Evolutionary conservation across 169 alveolate genomes (phyloP).

Genomic region (Babesia gibsoni): DNA sequence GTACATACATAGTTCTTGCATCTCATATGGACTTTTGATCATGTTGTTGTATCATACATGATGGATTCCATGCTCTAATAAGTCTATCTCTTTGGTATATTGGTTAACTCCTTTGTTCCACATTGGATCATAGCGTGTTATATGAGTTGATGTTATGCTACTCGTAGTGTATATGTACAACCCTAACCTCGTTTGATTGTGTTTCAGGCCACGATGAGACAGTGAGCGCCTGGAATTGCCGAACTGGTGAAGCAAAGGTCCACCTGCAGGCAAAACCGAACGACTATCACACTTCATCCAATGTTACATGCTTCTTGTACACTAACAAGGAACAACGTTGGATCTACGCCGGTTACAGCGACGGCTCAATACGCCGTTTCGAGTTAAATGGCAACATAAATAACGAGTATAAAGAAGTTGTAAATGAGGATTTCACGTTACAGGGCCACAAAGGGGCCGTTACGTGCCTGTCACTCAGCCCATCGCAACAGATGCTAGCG

Average conservation of each 20-base stretch:
- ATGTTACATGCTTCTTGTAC: conserved; percentile 30
- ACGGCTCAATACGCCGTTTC: conserved; percentile 54
- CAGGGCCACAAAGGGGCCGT: conserved; percentile 53
- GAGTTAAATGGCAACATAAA: neutral
- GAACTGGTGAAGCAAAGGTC: conserved; percentile 26
- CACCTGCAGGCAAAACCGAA: conserved; percentile 14
- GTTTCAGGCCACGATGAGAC: conserved; percentile 25
- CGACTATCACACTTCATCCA: conserved; percentile 8
- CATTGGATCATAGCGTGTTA: too few relatives aligned
- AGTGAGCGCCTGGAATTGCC: conserved; percentile 34
- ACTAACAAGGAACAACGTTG: neutral
- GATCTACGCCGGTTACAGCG: conserved; percentile 53
- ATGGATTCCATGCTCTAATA: too few relatives aligned
- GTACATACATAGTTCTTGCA: too few relatives aligned
- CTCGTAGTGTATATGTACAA: too few relatives aligned
- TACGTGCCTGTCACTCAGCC: conserved; percentile 29
- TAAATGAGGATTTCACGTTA: conserved; percentile 39
- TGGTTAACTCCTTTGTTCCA: too few relatives aligned
- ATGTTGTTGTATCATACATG: too few relatives aligned
- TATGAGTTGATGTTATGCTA: too few relatives aligned
- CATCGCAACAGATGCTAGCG: conserved; percentile 60
- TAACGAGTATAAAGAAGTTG: neutral
- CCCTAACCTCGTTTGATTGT: too few relatives aligned
- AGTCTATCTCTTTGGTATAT: too few relatives aligned
- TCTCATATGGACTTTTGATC: too few relatives aligned